phyloP scores from a whole-genome alignment of 768 basidiomycete species.

The Pseudohyphozyma bogoriensis region DNA sequence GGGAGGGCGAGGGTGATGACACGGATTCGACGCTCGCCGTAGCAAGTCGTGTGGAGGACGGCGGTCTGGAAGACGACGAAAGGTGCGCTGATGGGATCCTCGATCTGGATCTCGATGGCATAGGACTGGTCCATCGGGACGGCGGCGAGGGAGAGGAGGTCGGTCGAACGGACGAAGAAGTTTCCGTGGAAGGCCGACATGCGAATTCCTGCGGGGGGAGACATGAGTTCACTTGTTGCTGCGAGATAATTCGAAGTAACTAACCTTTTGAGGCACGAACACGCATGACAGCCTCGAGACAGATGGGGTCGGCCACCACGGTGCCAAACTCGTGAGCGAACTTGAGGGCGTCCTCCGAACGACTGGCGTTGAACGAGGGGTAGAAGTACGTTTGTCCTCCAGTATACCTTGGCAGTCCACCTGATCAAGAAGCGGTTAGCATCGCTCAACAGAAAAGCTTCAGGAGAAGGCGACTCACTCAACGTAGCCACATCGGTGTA shows the following conservation, averaged over 20 bases:
- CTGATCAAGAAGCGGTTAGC: constrained; percentile 39
- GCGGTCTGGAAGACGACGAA: constrained; percentile 93
- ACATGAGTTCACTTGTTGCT: too few relatives aligned
- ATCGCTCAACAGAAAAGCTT: not conserved
- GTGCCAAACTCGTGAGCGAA: constrained; percentile 96
- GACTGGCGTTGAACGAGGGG: constrained; percentile 89
- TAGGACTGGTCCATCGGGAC: constrained; percentile 96
- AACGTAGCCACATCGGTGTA: constrained; percentile 95
- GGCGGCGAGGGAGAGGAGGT: constrained; percentile 87
- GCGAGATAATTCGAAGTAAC: too few relatives aligned
- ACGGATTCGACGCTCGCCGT: constrained; percentile 80
- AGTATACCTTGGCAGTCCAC: constrained; percentile 89
- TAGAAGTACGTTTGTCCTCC: constrained; percentile 98
- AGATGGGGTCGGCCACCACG: constrained; percentile 84
- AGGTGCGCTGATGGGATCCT: constrained; percentile 80
- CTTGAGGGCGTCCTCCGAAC: constrained; percentile 92
- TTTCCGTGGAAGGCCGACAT: constrained; percentile 99
- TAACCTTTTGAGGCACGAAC: constrained; percentile 90
- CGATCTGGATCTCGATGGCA: constrained; percentile 88
- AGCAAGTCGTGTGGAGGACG: constrained; percentile 86
- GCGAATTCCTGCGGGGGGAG: constrained; percentile 54
- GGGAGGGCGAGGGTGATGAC: constrained; percentile 81
- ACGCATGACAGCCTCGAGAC: constrained; percentile 94
- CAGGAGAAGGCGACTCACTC: constrained; percentile 44
- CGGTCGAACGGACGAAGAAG: constrained; percentile 95